Conservation (phyloP, 768 basidiomycete genomes). For the Kondoa subrosea region DNA sequence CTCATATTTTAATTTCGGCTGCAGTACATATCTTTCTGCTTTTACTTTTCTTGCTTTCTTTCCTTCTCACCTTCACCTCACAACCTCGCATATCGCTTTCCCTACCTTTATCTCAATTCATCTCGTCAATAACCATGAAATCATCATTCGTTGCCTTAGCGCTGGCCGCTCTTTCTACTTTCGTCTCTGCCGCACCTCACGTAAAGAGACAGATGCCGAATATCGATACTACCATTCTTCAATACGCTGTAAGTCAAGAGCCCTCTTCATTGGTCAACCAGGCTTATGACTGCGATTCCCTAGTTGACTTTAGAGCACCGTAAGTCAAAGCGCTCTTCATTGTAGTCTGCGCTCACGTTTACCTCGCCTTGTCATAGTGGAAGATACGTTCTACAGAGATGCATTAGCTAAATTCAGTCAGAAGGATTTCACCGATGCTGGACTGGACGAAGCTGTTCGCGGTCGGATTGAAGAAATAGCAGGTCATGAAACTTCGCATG, state of each 20-base stretch:
- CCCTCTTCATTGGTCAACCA: not conserved
- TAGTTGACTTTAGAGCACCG: not conserved
- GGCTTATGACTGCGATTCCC: not conserved
- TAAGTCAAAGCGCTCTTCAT: too few species aligned
- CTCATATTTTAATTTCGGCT: too few species aligned
- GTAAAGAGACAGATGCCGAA: not conserved
- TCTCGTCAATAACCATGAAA: constrained; percentile 14
- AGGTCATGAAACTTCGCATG: constrained; percentile 44
- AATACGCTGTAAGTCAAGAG: not conserved
- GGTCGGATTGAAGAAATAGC: constrained; percentile 42
- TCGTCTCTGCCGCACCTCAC: constrained; percentile 4
- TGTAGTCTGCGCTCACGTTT: constrained; percentile 1
- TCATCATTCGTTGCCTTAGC: not conserved
- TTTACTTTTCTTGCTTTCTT: too few species aligned
- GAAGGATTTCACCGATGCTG: constrained; percentile 37
- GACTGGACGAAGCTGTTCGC: constrained; percentile 38
- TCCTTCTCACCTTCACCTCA: too few species aligned
- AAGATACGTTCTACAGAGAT: constrained; percentile 29
- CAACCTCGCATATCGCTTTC: too few species aligned
- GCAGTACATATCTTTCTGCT: too few species aligned
- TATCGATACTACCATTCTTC: constrained; percentile 4
- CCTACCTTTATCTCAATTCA: too few species aligned
- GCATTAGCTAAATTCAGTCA: constrained; percentile 36
- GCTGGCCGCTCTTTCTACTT: not conserved
- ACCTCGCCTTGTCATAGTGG: constrained; percentile 33